Conservation (phyloP, 2,329 filamentous ascomycete species). For the Fusarium mangiferae region DNA sequence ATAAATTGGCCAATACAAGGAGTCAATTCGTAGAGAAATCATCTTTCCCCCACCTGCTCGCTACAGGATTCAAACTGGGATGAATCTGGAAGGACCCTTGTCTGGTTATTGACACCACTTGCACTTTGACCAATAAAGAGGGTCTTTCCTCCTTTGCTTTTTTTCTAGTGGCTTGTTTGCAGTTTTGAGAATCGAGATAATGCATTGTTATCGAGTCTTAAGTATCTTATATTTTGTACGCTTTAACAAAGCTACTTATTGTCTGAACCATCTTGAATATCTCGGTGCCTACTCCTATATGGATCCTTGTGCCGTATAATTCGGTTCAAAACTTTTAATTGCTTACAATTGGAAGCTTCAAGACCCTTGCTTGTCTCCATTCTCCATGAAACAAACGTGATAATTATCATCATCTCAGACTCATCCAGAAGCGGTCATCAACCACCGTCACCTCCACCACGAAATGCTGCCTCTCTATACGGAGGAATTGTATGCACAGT, state of each 20-base stretch:
- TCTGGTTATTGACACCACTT: neutral
- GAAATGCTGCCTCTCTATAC: neutral
- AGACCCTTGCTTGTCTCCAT: constrained; percentile 23
- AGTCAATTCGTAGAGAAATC: constrained; percentile 4
- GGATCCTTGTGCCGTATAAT: neutral
- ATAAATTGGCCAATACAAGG: constrained; percentile 6
- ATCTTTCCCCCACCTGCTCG: constrained; percentile 1
- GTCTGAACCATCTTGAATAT: neutral
- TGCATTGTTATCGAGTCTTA: neutral
- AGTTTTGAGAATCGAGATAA: neutral
- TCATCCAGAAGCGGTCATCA: constrained; percentile 12
- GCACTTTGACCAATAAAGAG: neutral
- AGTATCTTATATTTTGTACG: neutral
- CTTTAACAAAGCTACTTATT: neutral
- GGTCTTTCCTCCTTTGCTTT: neutral
- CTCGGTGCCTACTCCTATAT: neutral
- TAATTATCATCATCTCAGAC: neutral
- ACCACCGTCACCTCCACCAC: constrained; percentile 27
- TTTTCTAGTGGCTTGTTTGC: neutral
- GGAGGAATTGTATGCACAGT: neutral
- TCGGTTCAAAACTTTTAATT: neutral
- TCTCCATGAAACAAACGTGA: constrained; percentile 23
- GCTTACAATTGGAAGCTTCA: neutral
- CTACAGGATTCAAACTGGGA: constrained; percentile 14
- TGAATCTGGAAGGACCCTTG: constrained; percentile 9